These are phyloP conservation scores for Odontarrhena argentea DNA, from an alignment of 345 rosid genomes.

Conservation along the genomic window DNA sequence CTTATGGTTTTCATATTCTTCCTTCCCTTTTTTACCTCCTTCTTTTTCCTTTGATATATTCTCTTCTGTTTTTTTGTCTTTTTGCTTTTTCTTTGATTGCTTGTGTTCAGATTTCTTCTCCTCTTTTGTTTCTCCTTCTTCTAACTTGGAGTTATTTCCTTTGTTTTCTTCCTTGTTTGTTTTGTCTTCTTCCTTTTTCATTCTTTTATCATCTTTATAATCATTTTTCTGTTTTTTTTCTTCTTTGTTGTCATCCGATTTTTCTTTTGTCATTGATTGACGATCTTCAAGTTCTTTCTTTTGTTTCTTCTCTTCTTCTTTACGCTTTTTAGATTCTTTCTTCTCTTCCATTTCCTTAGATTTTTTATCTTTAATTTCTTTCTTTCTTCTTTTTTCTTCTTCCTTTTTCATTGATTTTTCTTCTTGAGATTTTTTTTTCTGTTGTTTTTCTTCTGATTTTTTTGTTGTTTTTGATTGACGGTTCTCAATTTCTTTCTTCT, in stretches of 20 bases:
- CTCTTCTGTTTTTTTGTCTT: background rate
- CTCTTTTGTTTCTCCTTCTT: background rate
- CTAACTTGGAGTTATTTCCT: too few species aligned
- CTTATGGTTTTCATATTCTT: background rate
- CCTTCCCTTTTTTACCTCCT: background rate
- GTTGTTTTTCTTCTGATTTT: background rate
- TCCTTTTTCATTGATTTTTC: background rate
- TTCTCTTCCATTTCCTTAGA: background rate
- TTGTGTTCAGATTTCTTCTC: background rate
- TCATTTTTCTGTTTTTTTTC: background rate
- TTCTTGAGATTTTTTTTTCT: background rate
- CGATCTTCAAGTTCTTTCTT: background rate
- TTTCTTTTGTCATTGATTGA: background rate
- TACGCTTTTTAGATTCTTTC: too few species aligned
- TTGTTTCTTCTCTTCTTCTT: background rate
- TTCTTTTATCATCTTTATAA: background rate
- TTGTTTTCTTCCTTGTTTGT: background rate
- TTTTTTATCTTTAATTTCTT: background rate
- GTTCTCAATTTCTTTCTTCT: background rate
- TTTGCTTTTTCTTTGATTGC: background rate
- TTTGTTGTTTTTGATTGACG: background rate
- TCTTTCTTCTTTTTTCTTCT: background rate
- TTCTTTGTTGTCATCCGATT: background rate
- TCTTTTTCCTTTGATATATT: background rate
- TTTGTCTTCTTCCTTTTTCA: background rate